Evolutionary conservation across 1,284 basidiomycete genomes (phyloP), one percentile per base, ranked within the genome.

Genomic region (Testicularia cyperi): DNA sequence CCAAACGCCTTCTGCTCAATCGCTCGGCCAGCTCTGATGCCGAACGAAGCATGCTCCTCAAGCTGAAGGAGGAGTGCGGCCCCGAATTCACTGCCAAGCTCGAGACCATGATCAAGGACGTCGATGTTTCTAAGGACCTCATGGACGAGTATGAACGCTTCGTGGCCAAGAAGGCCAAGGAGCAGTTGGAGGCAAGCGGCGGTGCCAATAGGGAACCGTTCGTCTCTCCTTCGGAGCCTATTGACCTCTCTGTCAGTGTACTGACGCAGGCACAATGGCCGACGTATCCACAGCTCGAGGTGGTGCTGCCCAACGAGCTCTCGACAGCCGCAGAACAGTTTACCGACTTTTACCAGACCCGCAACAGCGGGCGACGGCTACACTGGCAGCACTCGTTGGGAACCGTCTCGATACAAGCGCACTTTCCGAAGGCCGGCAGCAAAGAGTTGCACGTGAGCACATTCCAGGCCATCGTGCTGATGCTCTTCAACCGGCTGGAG

Each of bases 381-480:
- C 57, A 62, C 38, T 77, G 75, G 75, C 63, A 69, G 21, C 75
- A 77, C 40, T 66, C 60, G 20, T 54, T 77, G 13, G 74, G 74
- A 35, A 68, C 66, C 7, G 49, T 65, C 8, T 48, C 63, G 15
- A 41, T 77, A 33, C 53, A 43, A 4, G 66, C 74, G 8, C 33
- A 58, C 6, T 67, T 77, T 24, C 79, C 80, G 78, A 21, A 75
- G 46, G 78, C 79, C 2, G 88, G 85, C 0, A 78, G 80, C 64
- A 96, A 96, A 78, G 92, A 97, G 77, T 81, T 98, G 28, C 85
- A 86, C 8, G 86, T 98, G 55, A 92, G 88, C 67, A 80, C 96
- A 68, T 92, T 89, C 77, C 95, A 99, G 77, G 86, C 87, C 0
- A 78, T 89, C 5, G 83, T 95, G 2, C 79, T 98, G 1, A 78